These are phyloP conservation scores for Cymbopogon flexuosus DNA, from an alignment of 202 grass and related monocot species.

Conservation along the genomic window DNA sequence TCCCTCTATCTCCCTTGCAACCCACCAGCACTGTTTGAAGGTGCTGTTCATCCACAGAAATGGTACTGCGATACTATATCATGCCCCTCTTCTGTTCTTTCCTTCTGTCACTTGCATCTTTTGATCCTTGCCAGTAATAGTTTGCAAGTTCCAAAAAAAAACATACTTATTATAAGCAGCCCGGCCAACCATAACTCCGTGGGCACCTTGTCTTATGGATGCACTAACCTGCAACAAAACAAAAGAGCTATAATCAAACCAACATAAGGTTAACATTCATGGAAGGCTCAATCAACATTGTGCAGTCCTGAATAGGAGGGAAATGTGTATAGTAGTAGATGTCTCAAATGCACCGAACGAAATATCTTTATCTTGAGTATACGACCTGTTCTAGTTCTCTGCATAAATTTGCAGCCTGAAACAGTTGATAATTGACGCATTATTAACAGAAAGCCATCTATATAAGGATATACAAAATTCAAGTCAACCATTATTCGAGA, in stretches of 20 bases:
- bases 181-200: constrained; percentile 91
- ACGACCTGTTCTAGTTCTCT: not conserved
- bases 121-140: not conserved
- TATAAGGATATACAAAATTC: not conserved
- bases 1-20: not conserved
- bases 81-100: not conserved
- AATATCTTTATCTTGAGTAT: not conserved
- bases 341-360: not conserved
- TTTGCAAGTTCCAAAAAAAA: not conserved
- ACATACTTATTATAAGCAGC: constrained; percentile 89
- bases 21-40: not conserved
- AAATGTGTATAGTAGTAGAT: not conserved
- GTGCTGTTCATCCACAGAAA: not conserved
- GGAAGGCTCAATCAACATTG: constrained; percentile 19
- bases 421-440: not conserved
- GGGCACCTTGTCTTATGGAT: constrained; percentile 65
- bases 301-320: not conserved
- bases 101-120: not conserved
- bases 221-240: constrained; percentile 56
- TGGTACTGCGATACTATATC: not conserved
- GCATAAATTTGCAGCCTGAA: constrained; percentile 4
- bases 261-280: not conserved
- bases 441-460: not conserved
- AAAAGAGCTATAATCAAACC: constrained; percentile 14
- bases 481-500: not conserved